Conservation (phyloP, 495 filamentous ascomycete genomes). For the Penicillium atrosanguineum region DNA sequence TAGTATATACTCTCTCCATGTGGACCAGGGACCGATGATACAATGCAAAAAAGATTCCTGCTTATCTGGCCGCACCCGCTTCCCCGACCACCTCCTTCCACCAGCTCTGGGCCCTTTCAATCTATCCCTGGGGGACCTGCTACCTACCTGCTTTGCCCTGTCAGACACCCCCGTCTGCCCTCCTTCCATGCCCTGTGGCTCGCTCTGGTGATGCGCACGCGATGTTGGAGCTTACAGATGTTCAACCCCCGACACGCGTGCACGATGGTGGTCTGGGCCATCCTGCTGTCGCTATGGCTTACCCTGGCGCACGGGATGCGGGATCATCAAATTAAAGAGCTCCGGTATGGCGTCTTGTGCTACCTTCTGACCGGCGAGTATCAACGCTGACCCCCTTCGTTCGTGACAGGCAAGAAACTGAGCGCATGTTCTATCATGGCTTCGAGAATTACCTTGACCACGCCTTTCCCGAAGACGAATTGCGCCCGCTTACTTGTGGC, state of each 20-base stretch:
- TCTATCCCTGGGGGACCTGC: background rate
- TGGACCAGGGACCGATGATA: slow-evolving; percentile 9
- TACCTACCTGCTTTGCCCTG: background rate
- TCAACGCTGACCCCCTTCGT: slow-evolving; percentile 8
- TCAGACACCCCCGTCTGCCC: slow-evolving; percentile 5
- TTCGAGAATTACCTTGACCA: slow-evolving; percentile 92
- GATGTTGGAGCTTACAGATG: slow-evolving; percentile 43
- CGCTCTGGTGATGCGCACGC: slow-evolving; percentile 44
- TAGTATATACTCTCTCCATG: no score
- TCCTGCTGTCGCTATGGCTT: slow-evolving; percentile 42
- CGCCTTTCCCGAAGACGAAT: slow-evolving; percentile 96
- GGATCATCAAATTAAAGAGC: slow-evolving; percentile 35
- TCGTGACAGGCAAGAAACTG: slow-evolving; percentile 64
- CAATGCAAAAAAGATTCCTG: slow-evolving; percentile 17
- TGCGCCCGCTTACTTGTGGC: slow-evolving; percentile 81
- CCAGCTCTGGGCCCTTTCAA: slow-evolving; percentile 7
- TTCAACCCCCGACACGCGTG: slow-evolving; percentile 35
- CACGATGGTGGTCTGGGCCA: slow-evolving; percentile 37
- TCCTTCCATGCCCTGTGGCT: slow-evolving; percentile 29
- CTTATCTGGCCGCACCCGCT: slow-evolving; percentile 30
- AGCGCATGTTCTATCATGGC: slow-evolving; percentile 95
- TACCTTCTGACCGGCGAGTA: background rate
- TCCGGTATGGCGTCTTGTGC: slow-evolving; percentile 31
- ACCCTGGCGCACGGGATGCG: slow-evolving; percentile 41
- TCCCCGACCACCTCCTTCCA: slow-evolving; percentile 8